A percentile compares a stretch with the other conserved stretches of the same genome.
phyloP scores from a whole-genome alignment of 2,329 filamentous ascomycete genomes.

The Myriosclerotinia curreyana region DNA sequence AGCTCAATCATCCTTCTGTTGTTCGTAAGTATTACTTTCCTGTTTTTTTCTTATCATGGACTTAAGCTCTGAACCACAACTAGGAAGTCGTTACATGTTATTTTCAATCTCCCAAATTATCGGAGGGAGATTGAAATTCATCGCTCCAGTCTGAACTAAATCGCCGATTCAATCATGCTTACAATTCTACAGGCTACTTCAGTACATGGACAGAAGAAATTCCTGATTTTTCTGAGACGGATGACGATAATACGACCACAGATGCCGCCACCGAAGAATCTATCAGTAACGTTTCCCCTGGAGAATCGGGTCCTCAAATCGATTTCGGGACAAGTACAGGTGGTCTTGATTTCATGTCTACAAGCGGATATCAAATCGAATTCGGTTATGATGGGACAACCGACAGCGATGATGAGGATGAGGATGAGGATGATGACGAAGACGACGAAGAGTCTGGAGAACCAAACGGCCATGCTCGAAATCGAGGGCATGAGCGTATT shows the following conservation, averaged over 20 bases:
- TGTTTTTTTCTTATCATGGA: not conserved
- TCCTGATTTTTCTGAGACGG: conserved; percentile 51
- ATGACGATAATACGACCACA: conserved; percentile 53
- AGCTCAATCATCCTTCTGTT: conserved; percentile 80
- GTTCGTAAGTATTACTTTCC: conserved; percentile 36
- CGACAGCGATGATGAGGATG: conserved; percentile 45
- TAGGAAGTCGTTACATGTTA: not conserved
- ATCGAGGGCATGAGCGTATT: conserved; percentile 24
- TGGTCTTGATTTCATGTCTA: conserved; percentile 91
- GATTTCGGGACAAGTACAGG: conserved; percentile 57
- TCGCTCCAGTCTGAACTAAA: no score
- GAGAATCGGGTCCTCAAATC: conserved; percentile 30
- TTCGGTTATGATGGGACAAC: conserved; percentile 60
- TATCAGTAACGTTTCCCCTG: conserved; percentile 33
- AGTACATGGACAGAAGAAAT: conserved; percentile 89
- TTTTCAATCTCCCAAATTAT: not conserved
- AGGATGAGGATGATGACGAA: conserved; percentile 12
- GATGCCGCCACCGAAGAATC: conserved; percentile 41
- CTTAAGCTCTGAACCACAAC: not conserved
- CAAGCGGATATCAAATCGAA: conserved; percentile 72
- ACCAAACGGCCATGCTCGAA: conserved; percentile 39
- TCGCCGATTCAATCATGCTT: not conserved
- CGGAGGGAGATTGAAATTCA: not conserved
- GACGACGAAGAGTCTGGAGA: conserved; percentile 46
- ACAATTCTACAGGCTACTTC: conserved; percentile 64